phyloP scores from a whole-genome alignment of 208 protist genomes.

The Leptomonas seymouri region DNA sequence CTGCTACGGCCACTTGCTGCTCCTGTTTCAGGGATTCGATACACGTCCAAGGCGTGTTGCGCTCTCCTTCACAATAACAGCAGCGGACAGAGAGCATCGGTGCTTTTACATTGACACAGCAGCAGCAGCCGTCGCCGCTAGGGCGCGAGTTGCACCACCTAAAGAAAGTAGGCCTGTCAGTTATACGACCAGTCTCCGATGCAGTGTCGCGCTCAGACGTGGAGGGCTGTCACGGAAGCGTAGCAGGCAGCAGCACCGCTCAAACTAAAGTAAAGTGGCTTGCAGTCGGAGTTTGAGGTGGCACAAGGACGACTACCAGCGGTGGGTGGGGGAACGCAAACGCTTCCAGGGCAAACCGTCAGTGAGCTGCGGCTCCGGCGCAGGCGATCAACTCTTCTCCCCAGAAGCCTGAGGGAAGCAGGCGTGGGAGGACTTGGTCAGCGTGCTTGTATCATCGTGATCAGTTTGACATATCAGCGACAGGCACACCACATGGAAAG shows the following conservation, averaged over 20 bases:
- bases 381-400: constrained; percentile 38
- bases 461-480: constrained; percentile 15
- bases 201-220: constrained; percentile 51
- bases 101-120: too few relatives aligned
- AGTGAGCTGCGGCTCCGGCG: constrained; percentile 32
- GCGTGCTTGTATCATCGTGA: constrained; percentile 29
- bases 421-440: constrained; percentile 31
- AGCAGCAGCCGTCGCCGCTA: too few relatives aligned
- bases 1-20: too few relatives aligned
- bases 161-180: too few relatives aligned
- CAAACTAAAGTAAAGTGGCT: constrained; percentile 38
- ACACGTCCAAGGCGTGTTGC: too few relatives aligned
- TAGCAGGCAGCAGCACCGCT: constrained; percentile 44
- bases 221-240: constrained; percentile 61
- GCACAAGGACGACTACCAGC: not conserved
- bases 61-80: too few relatives aligned
- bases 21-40: too few relatives aligned
- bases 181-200: too few relatives aligned
- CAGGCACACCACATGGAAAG: constrained; percentile 4
- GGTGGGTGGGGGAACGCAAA: not conserved
- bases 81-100: too few relatives aligned
- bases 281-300: constrained; percentile 20
- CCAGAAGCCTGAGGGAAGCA: constrained; percentile 30
- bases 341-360: not conserved
- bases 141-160: too few relatives aligned